Evolutionary conservation across 306 rosid genomes (phyloP), one percentile per base, ranked within the genome.

Genomic region (Vigna reflexopilosa): DNA sequence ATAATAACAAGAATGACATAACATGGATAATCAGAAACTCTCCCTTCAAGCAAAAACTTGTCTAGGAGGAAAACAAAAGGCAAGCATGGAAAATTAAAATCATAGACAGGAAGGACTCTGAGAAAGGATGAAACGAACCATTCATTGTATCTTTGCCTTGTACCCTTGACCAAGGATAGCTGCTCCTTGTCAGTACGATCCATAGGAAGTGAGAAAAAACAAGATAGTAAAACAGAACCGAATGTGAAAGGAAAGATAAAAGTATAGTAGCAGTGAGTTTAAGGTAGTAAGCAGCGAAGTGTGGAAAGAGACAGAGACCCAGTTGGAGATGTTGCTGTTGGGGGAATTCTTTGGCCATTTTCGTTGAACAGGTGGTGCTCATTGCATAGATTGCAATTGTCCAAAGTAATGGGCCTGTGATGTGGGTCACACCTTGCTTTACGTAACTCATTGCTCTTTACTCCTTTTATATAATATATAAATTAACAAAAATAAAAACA

Each of bases 371-470:
- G 87, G 63, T 67, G 85, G 85, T 73, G 91, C 85, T 85, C 86
- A 87, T 79, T 86, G 82, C 97, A 88, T 81, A 89, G 96, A 91
- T 87, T 91, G 94, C 91, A 84, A 91, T 83, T 87, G 83, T 90
- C 93, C 93, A 93, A 91, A 85, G 86, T 85, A 57, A 83, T 87
- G 98, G 93, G 90, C 86, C 96, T 88, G 83, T 86, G 64, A 59
- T 86, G 98, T 95, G 99, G 99, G 99, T 79, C 98, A 89, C 67
- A 72, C 84, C 32, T 81, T 87, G 82, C 78, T 72, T 75, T 76
- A 16, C 34, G 30, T 59, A 32, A 47, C 56, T 81, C 74, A 22
- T 74, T 56, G 67, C 40, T 61, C 72, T 14, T 13, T 45, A 45
- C 72, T 44, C 24, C 5, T 26, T 20, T 45, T 42, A 42, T 42